These are phyloP conservation scores for Leccinum proliferum DNA, from an alignment of 1,284 basidiomycete species.

Conservation along the genomic window DNA sequence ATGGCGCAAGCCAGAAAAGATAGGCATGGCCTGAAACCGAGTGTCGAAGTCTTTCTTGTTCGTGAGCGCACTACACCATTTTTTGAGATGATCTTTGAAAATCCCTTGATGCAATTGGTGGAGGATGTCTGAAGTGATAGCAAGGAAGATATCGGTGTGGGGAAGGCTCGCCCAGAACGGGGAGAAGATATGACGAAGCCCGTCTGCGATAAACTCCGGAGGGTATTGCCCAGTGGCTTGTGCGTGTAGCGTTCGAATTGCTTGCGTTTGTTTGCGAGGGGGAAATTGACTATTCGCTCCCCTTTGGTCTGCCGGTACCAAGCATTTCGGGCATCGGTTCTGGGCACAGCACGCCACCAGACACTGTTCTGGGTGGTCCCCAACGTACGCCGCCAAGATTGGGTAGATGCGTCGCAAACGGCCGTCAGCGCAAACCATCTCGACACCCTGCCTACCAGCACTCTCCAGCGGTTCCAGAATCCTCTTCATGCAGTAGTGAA, in stretches of 20 bases:
- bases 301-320: neutral
- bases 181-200: neutral
- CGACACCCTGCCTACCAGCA: neutral
- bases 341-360: conserved; percentile 19
- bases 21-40: neutral
- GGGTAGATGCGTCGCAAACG: conserved; percentile 10
- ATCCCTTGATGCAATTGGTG: neutral
- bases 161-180: neutral
- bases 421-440: neutral
- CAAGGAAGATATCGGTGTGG: neutral
- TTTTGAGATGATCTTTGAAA: conserved; percentile 5
- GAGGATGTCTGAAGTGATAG: neutral
- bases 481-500: neutral
- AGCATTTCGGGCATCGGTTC: conserved; percentile 16
- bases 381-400: conserved; percentile 13
- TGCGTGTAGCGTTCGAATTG: neutral
- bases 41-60: neutral
- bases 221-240: neutral
- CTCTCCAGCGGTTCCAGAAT: neutral
- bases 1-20: neutral
- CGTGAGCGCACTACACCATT: neutral
- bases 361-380: neutral
- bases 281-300: neutral
- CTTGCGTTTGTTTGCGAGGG: neutral
- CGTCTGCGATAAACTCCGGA: neutral